These are phyloP conservation scores for Bifiguratus adelaidae DNA, from an alignment of 192 early-diverging fungal species.

Conservation along the genomic window DNA sequence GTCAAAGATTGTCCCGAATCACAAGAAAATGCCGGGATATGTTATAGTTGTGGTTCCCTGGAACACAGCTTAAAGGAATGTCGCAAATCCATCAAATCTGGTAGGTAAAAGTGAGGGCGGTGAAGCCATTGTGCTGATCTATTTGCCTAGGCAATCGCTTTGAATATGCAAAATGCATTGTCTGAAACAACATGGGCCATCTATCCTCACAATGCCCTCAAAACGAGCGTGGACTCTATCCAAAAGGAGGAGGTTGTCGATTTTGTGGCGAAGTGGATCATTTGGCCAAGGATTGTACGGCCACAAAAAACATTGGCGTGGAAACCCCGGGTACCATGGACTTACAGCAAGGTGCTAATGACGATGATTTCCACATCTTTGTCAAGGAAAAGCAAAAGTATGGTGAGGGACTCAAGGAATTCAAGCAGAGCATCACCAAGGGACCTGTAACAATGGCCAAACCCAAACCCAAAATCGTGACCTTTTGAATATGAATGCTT, in stretches of 20 bases:
- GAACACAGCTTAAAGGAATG: slow-evolving; percentile 79
- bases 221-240: slow-evolving; percentile 84
- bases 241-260: slow-evolving; percentile 82
- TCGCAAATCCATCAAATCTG: slow-evolving; percentile 39
- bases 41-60: slow-evolving; percentile 81
- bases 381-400: slow-evolving; percentile 44
- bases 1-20: slow-evolving; percentile 72
- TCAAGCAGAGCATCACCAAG: no score
- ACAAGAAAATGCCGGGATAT: slow-evolving; percentile 44
- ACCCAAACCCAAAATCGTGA: no score
- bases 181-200: slow-evolving; percentile 80
- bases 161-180: slow-evolving; percentile 79
- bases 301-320: slow-evolving; percentile 40
- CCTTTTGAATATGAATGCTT: no score
- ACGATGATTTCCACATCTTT: slow-evolving; percentile 82
- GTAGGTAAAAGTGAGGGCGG: no score
- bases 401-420: no score
- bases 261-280: slow-evolving; percentile 86
- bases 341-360: slow-evolving; percentile 80
- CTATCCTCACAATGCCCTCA: slow-evolving; percentile 71
- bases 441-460: no score
- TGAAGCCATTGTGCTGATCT: no score
- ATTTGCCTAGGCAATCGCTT: slow-evolving; percentile 36
- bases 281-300: slow-evolving; percentile 70
- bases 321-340: slow-evolving; percentile 66